Base-by-base conservation (phyloP, 495 filamentous ascomycete genomes). In the Penicillium coffeae region DNA sequence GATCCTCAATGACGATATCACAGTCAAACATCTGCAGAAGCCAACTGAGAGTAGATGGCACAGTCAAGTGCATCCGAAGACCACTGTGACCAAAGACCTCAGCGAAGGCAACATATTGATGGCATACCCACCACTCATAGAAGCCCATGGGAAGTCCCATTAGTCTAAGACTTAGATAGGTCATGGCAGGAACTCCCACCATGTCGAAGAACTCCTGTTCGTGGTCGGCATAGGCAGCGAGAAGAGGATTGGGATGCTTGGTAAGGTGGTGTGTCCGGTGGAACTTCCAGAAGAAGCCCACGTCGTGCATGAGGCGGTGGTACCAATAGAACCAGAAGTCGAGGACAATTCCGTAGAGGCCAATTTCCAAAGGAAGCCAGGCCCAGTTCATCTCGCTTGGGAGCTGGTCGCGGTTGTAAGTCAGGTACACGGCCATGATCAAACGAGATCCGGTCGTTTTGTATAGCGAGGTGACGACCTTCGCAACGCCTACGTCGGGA, bases 311-410 rank as follows among this genome's bases (percentile, higher is more conserved):
- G 6, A 66, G 44, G 3, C 68, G 68, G 46, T 73, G 70, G 19
- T 70, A 73, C 64, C 66, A 68, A 50, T 73, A 73, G 57, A 68
- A 73, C 69, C 69, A 73, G 45, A 73, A 73, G 52, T 73, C 69
- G 45, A 73, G 70, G 18, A 73, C 53, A 15, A 71, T 64, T 3
- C 64, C 68, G 38, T 73, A 73, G 0, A 73, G 52, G 2, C 70
- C 70, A 18, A 69, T 67, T 38, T 71, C 55, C 6, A 73, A 56
- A 1, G 64, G 63, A 3, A 73, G 65, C 63, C 62, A 69, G 18
- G 16, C 38, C 65, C 65, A 73, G 46, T 88, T 82, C 63, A 73
- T 87, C 2, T 52, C 21, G 1, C 47, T 49, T 12, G 63, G 63
- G 0, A 57, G 40, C 7, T 42, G 40, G 30, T 55, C 42, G 13